phyloP scores from a whole-genome alignment of 2,329 filamentous ascomycete species.

The Microdochium bolleyi region DNA sequence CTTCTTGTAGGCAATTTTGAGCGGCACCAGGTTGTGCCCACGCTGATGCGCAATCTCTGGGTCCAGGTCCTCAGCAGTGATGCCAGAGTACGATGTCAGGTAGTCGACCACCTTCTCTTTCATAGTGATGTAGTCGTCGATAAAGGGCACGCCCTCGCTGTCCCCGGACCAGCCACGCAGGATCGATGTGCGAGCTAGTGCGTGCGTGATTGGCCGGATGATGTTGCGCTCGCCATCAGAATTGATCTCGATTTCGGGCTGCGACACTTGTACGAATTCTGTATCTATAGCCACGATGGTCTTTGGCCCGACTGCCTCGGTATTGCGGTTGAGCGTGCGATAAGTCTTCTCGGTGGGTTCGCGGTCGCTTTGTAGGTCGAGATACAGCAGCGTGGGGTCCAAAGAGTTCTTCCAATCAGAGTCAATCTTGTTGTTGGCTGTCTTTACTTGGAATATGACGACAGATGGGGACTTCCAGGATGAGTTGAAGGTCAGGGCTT shows the following conservation, averaged over 20 bases:
- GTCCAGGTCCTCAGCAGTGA: conserved; percentile 78
- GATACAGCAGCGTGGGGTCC: conserved; percentile 78
- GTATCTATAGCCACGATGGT: conserved; percentile 87
- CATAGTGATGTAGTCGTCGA: conserved; percentile 94
- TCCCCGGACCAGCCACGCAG: conserved; percentile 73
- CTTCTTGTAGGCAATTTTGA: conserved; percentile 96
- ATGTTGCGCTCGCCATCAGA: conserved; percentile 89
- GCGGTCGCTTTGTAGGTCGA: conserved; percentile 47
- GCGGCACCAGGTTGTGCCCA: conserved; percentile 68
- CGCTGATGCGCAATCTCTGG: conserved; percentile 53
- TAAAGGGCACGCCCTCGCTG: conserved; percentile 77
- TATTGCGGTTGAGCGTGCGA: conserved; percentile 43
- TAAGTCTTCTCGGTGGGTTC: conserved; percentile 41
- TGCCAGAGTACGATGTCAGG: conserved; percentile 88
- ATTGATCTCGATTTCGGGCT: conserved; percentile 93
- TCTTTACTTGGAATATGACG: conserved; percentile 76
- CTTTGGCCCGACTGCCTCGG: conserved; percentile 61
- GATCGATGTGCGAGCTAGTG: conserved; percentile 87
- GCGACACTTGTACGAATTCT: conserved; percentile 88
- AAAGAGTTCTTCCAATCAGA: conserved; percentile 77
- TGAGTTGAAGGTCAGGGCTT: conserved; percentile 83
- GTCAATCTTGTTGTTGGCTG: conserved; percentile 74
- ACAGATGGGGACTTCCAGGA: conserved; percentile 91
- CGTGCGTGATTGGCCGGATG: conserved; percentile 83
- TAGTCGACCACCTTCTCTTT: conserved; percentile 92